These are phyloP conservation scores for Suillus sp. DNA, from an alignment of 768 basidiomycete species.

Conservation along the genomic window DNA sequence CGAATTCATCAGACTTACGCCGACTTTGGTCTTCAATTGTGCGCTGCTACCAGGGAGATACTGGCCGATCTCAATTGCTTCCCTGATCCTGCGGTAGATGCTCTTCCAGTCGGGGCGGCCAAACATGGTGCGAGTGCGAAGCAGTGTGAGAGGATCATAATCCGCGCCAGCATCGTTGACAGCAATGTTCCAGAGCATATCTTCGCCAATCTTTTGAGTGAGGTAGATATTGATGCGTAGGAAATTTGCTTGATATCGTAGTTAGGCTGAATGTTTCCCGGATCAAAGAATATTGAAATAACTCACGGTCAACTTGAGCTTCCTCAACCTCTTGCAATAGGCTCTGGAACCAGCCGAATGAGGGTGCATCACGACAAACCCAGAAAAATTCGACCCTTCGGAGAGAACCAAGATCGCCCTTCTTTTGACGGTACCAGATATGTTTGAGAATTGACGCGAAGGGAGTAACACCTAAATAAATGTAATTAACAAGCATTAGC, in stretches of 20 bases:
- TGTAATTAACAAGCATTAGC: conserved; percentile 6
- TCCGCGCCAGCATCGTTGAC: conserved; percentile 85
- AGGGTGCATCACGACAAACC: conserved; percentile 92
- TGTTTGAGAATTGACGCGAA: conserved; percentile 95
- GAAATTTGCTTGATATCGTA: conserved; percentile 69
- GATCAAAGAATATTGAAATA: background rate
- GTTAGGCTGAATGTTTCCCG: conserved; percentile 15
- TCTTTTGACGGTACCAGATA: conserved; percentile 91
- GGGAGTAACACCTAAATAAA: conserved; percentile 75
- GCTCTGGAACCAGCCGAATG: conserved; percentile 97
- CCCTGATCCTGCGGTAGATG: conserved; percentile 74
- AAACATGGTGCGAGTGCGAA: conserved; percentile 87
- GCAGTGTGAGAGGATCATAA: conserved; percentile 86
- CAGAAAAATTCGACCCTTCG: conserved; percentile 94
- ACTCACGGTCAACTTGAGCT: conserved; percentile 86
- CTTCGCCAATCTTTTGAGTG: conserved; percentile 81
- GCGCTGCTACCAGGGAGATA: conserved; percentile 80
- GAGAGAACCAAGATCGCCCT: conserved; percentile 74
- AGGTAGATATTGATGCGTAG: conserved; percentile 90
- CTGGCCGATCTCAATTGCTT: conserved; percentile 78
- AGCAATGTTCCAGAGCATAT: conserved; percentile 91
- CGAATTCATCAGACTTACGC: conserved; percentile 48
- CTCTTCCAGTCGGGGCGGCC: conserved; percentile 89
- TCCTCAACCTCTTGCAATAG: conserved; percentile 86
- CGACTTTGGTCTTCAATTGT: conserved; percentile 82